phyloP scores from a whole-genome alignment of 177 flowering plant genomes.

The Vitis hybrid region DNA sequence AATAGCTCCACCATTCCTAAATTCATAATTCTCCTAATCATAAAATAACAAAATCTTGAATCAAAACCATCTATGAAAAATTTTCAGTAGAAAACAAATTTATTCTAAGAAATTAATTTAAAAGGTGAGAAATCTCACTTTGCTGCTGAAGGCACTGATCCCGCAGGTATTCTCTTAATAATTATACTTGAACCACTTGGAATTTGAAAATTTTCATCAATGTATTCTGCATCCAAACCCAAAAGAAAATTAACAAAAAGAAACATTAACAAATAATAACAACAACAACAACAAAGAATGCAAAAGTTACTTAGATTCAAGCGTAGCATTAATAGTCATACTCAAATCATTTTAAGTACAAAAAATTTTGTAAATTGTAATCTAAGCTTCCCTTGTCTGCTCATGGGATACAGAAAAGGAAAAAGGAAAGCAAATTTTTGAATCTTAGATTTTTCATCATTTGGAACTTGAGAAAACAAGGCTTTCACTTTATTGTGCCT shows the following conservation, averaged over 20 bases:
- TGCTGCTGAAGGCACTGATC: constrained; percentile 26
- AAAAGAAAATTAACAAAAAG: not conserved
- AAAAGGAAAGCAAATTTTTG: no score
- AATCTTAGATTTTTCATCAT: no score
- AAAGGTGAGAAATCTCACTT: constrained; percentile 26
- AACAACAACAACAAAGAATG: constrained; percentile 2
- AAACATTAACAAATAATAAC: not conserved
- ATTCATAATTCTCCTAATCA: no score
- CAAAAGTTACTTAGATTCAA: not conserved
- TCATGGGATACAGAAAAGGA: no score
- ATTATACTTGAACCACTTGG: constrained; percentile 64
- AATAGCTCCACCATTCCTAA: no score
- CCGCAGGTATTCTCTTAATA: constrained; percentile 70
- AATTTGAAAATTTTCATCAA: constrained; percentile 42
- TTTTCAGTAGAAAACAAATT: not conserved
- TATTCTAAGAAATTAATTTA: not conserved
- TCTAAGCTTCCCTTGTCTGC: no score
- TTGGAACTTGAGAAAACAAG: no score
- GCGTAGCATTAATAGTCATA: no score
- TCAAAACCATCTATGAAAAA: not conserved
- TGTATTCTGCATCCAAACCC: constrained; percentile 35
- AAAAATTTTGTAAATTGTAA: no score
- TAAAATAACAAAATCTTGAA: no score
- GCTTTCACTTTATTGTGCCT: no score
- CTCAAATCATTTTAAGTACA: no score